Percentiles rank a stretch among this genome's conserved stretches.
Conservation (phyloP, 2,329 filamentous ascomycete species). For the Fusarium solani-melongenae region DNA sequence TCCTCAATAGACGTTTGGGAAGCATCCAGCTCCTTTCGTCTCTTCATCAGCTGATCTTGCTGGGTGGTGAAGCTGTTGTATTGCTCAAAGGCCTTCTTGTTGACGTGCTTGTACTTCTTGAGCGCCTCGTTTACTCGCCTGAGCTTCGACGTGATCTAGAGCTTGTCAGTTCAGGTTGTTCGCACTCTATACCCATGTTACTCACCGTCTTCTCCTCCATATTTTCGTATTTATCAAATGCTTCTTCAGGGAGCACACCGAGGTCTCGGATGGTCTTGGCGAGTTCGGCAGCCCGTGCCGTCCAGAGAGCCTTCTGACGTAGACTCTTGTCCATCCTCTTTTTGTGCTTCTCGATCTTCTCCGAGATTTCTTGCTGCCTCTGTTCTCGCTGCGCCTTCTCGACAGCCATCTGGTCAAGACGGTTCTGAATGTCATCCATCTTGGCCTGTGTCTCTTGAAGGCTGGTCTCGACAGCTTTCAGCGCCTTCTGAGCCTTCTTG, state of each 20-base stretch:
- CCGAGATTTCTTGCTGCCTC: conserved; percentile 79
- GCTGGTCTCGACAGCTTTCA: conserved; percentile 74
- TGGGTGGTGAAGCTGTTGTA: conserved; percentile 97
- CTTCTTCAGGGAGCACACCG: conserved; percentile 92
- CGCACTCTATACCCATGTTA: conserved; percentile 5
- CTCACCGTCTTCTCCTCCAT: conserved; percentile 81
- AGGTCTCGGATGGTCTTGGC: conserved; percentile 91
- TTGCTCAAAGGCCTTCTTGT: conserved; percentile 99
- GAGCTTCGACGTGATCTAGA: conserved; percentile 71
- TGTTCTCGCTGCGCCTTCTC: conserved; percentile 74
- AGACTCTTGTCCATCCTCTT: conserved; percentile 93
- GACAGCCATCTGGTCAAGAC: conserved; percentile 66
- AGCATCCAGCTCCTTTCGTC: conserved; percentile 86
- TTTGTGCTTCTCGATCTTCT: conserved; percentile 84
- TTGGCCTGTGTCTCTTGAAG: conserved; percentile 80
- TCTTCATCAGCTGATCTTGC: conserved; percentile 85
- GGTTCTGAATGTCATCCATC: conserved; percentile 65
- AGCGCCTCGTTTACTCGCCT: conserved; percentile 92
- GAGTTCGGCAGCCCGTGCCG: conserved; percentile 81
- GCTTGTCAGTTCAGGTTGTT: conserved; percentile 14
- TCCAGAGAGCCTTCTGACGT: conserved; percentile 85
- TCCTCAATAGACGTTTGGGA: conserved; percentile 91
- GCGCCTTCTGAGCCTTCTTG: conserved; percentile 76
- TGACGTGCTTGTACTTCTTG: conserved; percentile 97
- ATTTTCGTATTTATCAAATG: conserved; percentile 89